Percentiles rank a stretch among this genome's conserved stretches.
phyloP scores from a whole-genome alignment of 169 alveolate species.

The Plasmodium gallinaceum region DNA sequence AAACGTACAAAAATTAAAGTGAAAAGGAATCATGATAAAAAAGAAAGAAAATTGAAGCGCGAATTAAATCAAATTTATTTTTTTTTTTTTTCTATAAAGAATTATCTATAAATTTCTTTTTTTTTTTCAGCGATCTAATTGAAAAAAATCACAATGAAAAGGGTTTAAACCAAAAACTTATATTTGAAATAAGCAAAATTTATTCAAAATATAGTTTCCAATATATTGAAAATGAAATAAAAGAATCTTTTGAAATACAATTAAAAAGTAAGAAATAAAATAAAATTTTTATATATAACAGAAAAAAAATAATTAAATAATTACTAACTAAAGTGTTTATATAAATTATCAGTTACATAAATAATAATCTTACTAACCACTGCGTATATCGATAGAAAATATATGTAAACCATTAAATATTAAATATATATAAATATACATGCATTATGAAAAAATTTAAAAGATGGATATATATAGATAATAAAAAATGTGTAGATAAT shows the following conservation, averaged over 20 bases:
- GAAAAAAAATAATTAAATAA: no score
- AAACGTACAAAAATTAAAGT: neutral
- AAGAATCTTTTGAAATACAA: neutral
- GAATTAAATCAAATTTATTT: neutral
- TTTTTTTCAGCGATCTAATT: slow-evolving; percentile 2
- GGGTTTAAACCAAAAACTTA: neutral
- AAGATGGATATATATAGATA: no score
- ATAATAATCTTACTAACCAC: no score
- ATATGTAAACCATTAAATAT: no score
- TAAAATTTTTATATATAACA: neutral
- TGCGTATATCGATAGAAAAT: no score
- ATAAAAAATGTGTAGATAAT: no score
- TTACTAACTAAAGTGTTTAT: no score
- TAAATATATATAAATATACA: no score
- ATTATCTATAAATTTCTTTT: neutral
- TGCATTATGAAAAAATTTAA: no score
- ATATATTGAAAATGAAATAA: neutral
- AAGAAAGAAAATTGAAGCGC: neutral
- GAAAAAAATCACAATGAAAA: neutral
- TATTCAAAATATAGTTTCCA: neutral
- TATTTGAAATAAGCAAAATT: neutral
- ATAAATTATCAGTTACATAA: no score
- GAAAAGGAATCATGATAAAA: neutral
- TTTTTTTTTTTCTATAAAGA: neutral
- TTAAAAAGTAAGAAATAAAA: slow-evolving; percentile 6